Evolutionary conservation across 2,329 filamentous ascomycete species (phyloP).

Genomic region (Huntiella savannae): DNA sequence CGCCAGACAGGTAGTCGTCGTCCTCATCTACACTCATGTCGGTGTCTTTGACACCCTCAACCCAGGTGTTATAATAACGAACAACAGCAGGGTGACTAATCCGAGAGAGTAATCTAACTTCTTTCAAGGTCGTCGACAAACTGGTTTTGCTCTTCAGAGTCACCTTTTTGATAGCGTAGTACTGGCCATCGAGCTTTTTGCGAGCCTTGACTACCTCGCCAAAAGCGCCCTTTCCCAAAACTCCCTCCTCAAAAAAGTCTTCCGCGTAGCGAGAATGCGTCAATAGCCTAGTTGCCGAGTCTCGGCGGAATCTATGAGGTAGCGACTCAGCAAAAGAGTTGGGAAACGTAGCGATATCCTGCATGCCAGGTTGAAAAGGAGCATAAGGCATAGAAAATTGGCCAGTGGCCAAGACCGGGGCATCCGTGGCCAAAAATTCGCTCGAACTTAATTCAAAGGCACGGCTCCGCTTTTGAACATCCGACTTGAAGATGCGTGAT

Average conservation of each 20-base stretch:
- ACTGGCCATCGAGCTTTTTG: slow-evolving; percentile 80
- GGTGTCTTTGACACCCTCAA: slow-evolving; percentile 45
- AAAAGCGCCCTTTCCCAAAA: slow-evolving; percentile 83
- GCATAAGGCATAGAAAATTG: slow-evolving; percentile 16
- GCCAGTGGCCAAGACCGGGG: slow-evolving; percentile 34
- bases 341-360: slow-evolving; percentile 6
- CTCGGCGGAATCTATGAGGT: slow-evolving; percentile 35
- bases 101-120: slow-evolving; percentile 76
- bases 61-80: slow-evolving; percentile 89
- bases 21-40: slow-evolving; percentile 26
- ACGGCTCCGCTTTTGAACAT: slow-evolving; percentile 66
- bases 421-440: slow-evolving; percentile 47
- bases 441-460: slow-evolving; percentile 55
- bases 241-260: slow-evolving; percentile 79
- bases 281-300: slow-evolving; percentile 36
- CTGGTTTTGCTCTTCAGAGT: slow-evolving; percentile 53
- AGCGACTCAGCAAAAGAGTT: slow-evolving; percentile 19
- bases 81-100: slow-evolving; percentile 77
- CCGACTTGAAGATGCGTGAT: slow-evolving; percentile 64
- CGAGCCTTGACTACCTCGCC: slow-evolving; percentile 90
- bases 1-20: slow-evolving; percentile 33
- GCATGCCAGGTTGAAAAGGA: not conserved
- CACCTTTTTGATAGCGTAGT: slow-evolving; percentile 96
- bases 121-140: slow-evolving; percentile 64
- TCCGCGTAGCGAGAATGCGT: slow-evolving; percentile 54